Evolutionary conservation across 352 stramenopile genomes (phyloP).

Genomic region (Elongisporangium anandrum): DNA sequence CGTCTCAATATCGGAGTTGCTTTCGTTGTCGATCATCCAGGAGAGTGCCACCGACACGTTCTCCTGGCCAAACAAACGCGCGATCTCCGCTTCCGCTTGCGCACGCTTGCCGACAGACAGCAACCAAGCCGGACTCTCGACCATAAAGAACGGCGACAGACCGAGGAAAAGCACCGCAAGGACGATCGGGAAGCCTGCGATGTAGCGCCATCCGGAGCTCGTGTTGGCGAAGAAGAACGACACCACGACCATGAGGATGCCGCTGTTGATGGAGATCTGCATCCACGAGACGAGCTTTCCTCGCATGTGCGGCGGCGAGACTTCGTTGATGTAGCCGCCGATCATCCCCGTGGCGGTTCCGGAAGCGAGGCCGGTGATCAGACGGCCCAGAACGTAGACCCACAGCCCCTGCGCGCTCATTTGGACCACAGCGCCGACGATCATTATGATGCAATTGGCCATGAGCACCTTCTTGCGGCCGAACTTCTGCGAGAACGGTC

Average conservation of each 20-base stretch:
- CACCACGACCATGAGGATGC: slow-evolving; percentile 12
- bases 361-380: slow-evolving; percentile 35
- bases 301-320: slow-evolving; percentile 28
- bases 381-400: slow-evolving; percentile 24
- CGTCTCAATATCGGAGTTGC: slow-evolving; percentile 12
- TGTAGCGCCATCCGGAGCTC: slow-evolving; percentile 35
- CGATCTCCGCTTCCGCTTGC: slow-evolving; percentile 16
- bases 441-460: slow-evolving; percentile 28
- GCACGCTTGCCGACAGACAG: slow-evolving; percentile 14
- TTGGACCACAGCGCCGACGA: slow-evolving; percentile 24
- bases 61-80: slow-evolving; percentile 18
- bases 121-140: slow-evolving; percentile 39
- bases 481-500: slow-evolving; percentile 33
- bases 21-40: slow-evolving; percentile 16
- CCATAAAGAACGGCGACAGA: slow-evolving; percentile 31
- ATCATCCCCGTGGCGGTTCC: slow-evolving; percentile 23
- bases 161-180: slow-evolving; percentile 36
- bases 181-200: slow-evolving; percentile 39
- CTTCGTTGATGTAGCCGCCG: slow-evolving; percentile 31
- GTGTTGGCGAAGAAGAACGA: slow-evolving; percentile 37
- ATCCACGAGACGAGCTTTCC: not conserved
- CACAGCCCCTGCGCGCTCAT: slow-evolving; percentile 18
- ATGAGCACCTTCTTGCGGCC: slow-evolving; percentile 37
- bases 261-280: slow-evolving; percentile 11
- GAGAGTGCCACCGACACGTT: slow-evolving; percentile 19